Conservation (phyloP, 2,329 filamentous ascomycete species). For the Colletotrichum noveboracense region DNA sequence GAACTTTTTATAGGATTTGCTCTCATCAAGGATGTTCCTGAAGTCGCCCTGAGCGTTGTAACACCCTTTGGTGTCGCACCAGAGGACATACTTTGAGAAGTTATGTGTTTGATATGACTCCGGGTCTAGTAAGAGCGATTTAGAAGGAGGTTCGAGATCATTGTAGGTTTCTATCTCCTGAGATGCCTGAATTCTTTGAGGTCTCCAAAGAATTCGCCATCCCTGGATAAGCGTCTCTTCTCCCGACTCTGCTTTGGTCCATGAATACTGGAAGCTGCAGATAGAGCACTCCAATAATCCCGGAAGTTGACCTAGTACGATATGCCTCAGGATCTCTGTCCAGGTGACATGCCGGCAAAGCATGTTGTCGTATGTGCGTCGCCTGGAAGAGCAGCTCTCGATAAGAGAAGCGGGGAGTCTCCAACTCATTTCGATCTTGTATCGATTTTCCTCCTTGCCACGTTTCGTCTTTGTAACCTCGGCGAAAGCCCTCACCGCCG, state of each 20-base stretch:
- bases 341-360: not conserved
- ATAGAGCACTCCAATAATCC: not conserved
- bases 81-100: not conserved
- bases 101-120: not conserved
- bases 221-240: not conserved
- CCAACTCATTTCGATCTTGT: not conserved
- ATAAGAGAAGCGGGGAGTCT: not conserved
- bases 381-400: not conserved
- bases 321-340: not conserved
- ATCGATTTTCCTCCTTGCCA: rapidly evolving
- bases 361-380: not conserved
- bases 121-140: not conserved
- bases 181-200: not conserved
- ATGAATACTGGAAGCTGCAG: not conserved
- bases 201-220: not conserved
- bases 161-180: too few relatives aligned
- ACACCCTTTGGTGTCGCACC: not conserved
- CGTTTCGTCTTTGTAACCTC: not conserved
- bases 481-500: not conserved
- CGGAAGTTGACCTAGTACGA: not conserved
- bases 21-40: not conserved
- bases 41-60: not conserved
- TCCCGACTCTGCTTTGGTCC: not conserved
- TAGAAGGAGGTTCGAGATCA: not conserved
- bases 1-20: rapidly evolving